Base-by-base conservation (phyloP, 2,329 filamentous ascomycete species). In the Zalaria obscura region DNA sequence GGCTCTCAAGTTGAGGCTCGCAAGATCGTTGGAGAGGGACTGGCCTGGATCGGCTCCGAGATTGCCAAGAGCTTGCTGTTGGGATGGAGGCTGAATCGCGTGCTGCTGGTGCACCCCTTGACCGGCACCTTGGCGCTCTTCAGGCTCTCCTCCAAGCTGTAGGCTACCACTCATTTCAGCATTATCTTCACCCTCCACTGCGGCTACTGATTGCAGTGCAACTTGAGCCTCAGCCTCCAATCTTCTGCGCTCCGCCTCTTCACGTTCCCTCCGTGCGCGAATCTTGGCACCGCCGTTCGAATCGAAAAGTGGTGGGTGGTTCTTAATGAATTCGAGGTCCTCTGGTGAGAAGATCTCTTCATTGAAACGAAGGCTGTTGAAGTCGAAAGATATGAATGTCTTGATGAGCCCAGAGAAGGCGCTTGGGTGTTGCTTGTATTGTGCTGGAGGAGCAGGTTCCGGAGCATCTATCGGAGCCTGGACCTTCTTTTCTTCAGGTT, bases 91-190 rank as follows among this genome's bases (percentile, higher is more conserved):
- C 52, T 87, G 85, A 5, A 85, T 78, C 8, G 75, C 76, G 45
- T 73, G 69, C 45, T 77, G 75, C 39, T 78, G 73, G 46, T 78
- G 73, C n/a, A n/a, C 29, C 29, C n/a, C 7, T 44, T 75, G 73
- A 35, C 73, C 70, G 34, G 52, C 72, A 72, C 37, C 59, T 47
- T 57, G 56, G 5, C 75, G 72, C 50, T 93, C 86, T 57, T 96
- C 89, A 0, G 89, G 89, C 57, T 96, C 89, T 35, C 89, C 89
- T 43, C 89, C 89, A 11, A 96, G 71, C 44, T 93, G 88, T 44
- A 91, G 69, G 57, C 89, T 96, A 9, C 83, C 84, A 50, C 83
- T 83, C 46, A 55, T 55, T 60, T 91, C 87, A 1, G 78, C 76
- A 43, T 82, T 80, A 43, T 84, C 85, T 48, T 94, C 87, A 27